Evolutionary conservation across 371 early-diverging fungal genomes (phyloP).

Genomic region (Mucor plumbeus): DNA sequence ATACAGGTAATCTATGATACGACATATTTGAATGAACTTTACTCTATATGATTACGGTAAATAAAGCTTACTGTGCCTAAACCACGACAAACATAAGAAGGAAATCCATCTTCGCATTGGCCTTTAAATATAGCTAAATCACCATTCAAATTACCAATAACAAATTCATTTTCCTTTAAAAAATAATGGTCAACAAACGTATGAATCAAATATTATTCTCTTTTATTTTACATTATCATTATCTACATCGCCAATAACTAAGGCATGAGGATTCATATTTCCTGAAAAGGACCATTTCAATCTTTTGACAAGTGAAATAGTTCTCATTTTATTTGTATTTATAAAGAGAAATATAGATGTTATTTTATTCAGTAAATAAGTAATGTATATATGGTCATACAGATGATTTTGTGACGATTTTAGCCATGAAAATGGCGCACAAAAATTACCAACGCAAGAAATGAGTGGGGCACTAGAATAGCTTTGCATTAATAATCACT

Average conservation of each 20-base stretch:
- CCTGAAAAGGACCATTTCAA: constrained; percentile 81
- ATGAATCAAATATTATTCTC: not conserved
- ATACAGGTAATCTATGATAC: constrained; percentile 66
- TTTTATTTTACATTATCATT: constrained; percentile 67
- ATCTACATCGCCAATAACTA: constrained; percentile 84
- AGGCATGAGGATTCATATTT: constrained; percentile 82
- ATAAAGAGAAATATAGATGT: not conserved
- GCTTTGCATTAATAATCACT: not conserved
- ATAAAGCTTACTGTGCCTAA: constrained; percentile 61
- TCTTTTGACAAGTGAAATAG: constrained; percentile 74
- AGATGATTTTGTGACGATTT: constrained; percentile 9
- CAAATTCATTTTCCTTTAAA: constrained; percentile 79
- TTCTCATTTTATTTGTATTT: constrained; percentile 49
- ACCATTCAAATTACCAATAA: constrained; percentile 81
- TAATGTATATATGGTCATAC: not conserved
- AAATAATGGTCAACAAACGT: not conserved
- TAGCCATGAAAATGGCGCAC: not conserved
- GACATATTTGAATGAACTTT: not conserved
- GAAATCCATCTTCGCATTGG: constrained; percentile 54
- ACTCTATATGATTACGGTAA: not conserved
- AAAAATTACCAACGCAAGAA: constrained; percentile 34
- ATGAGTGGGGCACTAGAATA: constrained; percentile 35
- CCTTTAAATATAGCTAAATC: constrained; percentile 84
- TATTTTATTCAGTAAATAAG: not conserved
- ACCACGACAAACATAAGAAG: constrained; percentile 62